Base-by-base conservation (phyloP, 768 basidiomycete genomes). In the Pholiota conissans region DNA sequence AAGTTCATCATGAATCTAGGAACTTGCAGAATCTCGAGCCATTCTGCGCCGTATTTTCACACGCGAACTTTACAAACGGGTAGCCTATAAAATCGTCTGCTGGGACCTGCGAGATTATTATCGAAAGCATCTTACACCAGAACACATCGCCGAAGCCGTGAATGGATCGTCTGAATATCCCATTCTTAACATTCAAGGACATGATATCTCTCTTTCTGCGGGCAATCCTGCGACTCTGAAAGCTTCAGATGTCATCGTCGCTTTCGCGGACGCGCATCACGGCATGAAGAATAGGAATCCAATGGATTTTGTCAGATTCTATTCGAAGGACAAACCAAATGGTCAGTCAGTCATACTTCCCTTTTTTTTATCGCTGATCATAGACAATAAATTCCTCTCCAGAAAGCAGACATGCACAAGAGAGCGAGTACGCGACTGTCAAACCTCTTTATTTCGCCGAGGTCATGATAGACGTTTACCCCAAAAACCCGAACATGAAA, bases 241-340 rank as follows among this genome's bases (percentile, higher is more conserved):
- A 68, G n/a, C 73, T 89, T 68, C 76, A 5, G 80, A 90, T 52
- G 76, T 93, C 28, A 81, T 87, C 34, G 87, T 93, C 20, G 81
- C 86, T 49, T 74, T 85, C 11, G 69, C 84, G 1, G 63, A 67
- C 16, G 77, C 92, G 79, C 92, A 93, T 66, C 87, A 89, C 63
- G 92, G 91, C 2, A 90, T 88, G 84, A 76, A 81, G 61, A 81
- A 84, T 40, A 69, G 74, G 59, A 90, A 90, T 63, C 91, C 91
- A 0, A 65, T 93, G 46, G 80, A 87, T 45, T 78, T 71, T 16
- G 82, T 91, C 52, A 83, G 78, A 66, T 94, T 93, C 65, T 93
- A 91, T 64, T 83, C 85, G 0, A 92, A 92, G 69, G 72, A 76
- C 11, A 75, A 80, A 16, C 83, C 82, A 0, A 70, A 85, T 56